Evolutionary conservation across 2,329 filamentous ascomycete genomes (phyloP).

Genomic region (Neocatenulostroma microsporum): DNA sequence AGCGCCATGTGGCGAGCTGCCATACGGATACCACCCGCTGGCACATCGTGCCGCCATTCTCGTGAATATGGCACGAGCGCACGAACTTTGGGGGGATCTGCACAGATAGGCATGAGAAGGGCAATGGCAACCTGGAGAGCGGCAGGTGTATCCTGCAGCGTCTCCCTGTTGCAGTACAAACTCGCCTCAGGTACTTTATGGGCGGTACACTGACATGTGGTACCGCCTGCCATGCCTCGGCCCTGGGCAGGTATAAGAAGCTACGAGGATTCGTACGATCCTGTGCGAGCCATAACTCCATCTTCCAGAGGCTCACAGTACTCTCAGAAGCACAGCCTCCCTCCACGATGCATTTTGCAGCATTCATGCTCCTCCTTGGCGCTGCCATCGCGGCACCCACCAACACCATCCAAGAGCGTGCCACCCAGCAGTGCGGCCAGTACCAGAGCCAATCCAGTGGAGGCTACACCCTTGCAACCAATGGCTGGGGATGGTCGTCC

Average conservation of each 20-base stretch:
- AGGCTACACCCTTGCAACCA: constrained; percentile 15
- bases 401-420: background rate
- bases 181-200: no score
- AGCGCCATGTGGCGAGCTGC: background rate
- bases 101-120: no score
- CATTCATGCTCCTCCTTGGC: background rate
- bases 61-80: no score
- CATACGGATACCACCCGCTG: no score
- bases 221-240: background rate
- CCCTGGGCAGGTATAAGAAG: background rate
- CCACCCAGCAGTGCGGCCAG: constrained; percentile 6
- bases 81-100: no score
- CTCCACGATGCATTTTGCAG: background rate
- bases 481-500: constrained; percentile 14
- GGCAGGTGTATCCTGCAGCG: no score
- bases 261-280: background rate
- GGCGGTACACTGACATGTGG: no score
- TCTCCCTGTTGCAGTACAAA: no score
- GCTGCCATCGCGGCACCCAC: constrained; percentile 1
- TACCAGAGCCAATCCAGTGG: constrained; percentile 4
- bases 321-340: background rate
- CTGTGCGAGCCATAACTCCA: background rate
- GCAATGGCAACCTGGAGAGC: no score
- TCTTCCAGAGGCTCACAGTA: background rate
- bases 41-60: no score